Base-by-base conservation (phyloP, 441 rosid genomes). In the Croton setiger region DNA sequence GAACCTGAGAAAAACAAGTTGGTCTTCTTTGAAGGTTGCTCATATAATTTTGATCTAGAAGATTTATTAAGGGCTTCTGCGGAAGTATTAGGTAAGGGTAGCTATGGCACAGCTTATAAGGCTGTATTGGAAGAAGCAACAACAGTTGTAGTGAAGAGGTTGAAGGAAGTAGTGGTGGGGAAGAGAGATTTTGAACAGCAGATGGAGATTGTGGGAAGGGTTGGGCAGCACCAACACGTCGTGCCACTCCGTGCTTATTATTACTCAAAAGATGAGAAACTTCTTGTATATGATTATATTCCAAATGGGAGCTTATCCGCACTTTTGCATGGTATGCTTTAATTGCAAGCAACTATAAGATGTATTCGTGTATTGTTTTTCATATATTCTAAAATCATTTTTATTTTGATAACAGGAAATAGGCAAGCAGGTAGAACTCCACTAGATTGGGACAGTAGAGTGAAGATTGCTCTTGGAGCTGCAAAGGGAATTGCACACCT, bases 261-360 rank as follows among this genome's bases (percentile, higher is more conserved):
- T 70, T 90, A 86, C 75, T 92, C 98, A 6, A 92, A 92, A 82
- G 99, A 94, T 59, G 99, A 94, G 87, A 94, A 89, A 85, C 94
- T 94, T 12, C 84, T 94, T 70, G 98, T 92, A 49, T 88, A 87
- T 73, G n/a, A n/a, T n/a, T n/a, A n/a, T n/a, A n/a, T n/a, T n/a
- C n/a, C n/a, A n/a, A n/a, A n/a, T n/a, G n/a, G 97, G 61, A 94
- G 96, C 64, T 75, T 88, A 17, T 89, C 96, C 47, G 62, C 93
- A 61, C 75, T 91, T 77, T 79, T 94, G 69, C 98, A 94, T n/a
- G 93, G 98, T 93, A 85, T 9, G 76, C 61, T 75, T 60, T 47
- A 3, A 67, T 71, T 68, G 13, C 23, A 43, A 67, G 52, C 57
- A 37, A 47, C 14, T 59, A 41, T 61, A 62, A 15, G 13, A 55